Percentiles rank a stretch among this genome's conserved stretches.
phyloP scores from a whole-genome alignment of 148 eudicot species.

The Spergularia marina region DNA sequence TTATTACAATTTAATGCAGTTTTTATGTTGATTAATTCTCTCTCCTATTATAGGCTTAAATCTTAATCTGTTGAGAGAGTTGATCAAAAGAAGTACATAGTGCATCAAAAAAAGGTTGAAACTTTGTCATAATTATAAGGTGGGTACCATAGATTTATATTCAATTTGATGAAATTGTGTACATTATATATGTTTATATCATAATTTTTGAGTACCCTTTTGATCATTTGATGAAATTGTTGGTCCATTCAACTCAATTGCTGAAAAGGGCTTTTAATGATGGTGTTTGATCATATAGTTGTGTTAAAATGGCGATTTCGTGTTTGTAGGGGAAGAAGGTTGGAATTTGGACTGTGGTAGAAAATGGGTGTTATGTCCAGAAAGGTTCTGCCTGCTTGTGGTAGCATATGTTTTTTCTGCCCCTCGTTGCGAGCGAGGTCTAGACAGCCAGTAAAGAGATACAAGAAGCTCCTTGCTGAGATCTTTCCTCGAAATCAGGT shows the following conservation, averaged over 20 bases:
- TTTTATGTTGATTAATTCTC: neutral
- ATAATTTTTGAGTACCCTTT: constrained; percentile 1
- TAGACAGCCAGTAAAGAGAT: constrained; percentile 87
- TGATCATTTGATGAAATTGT: constrained; percentile 15
- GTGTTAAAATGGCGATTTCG: constrained; percentile 12
- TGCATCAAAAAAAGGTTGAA: constrained; percentile 12
- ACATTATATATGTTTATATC: constrained; percentile 4
- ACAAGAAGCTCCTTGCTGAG: constrained; percentile 75
- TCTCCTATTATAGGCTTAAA: constrained; percentile 20
- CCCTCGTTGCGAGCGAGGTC: constrained; percentile 83
- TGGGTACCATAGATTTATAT: constrained; percentile 14
- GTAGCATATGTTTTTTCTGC: constrained; percentile 77
- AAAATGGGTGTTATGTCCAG: constrained; percentile 94
- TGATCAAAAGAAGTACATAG: constrained; percentile 18
- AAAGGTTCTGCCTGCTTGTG: constrained; percentile 79
- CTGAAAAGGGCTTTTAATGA: neutral
- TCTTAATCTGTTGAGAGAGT: constrained; percentile 16
- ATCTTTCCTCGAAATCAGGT: constrained; percentile 89
- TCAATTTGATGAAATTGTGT: neutral
- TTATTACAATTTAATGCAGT: neutral
- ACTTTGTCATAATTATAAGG: constrained; percentile 7
- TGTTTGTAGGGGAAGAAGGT: constrained; percentile 17
- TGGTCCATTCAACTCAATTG: constrained; percentile 6
- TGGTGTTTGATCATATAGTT: constrained; percentile 17
- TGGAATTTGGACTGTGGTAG: constrained; percentile 14